These are phyloP conservation scores for Cladophialophora carrionii DNA, from an alignment of 2,329 filamentous ascomycete genomes.

Conservation along the genomic window DNA sequence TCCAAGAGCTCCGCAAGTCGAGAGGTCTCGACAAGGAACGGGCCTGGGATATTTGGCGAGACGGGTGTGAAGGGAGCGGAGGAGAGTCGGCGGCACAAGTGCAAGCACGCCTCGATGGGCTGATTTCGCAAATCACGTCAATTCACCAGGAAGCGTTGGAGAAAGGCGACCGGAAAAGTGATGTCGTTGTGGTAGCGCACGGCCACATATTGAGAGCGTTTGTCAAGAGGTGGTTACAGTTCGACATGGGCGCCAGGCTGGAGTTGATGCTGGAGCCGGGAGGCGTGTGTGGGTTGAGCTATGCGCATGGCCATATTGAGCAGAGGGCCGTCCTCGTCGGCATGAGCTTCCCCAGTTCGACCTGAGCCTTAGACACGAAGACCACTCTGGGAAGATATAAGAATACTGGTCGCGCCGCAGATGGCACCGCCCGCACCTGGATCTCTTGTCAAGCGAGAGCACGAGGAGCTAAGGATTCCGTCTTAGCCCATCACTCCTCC, in stretches of 20 bases:
- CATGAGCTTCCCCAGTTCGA: slow-evolving; percentile 39
- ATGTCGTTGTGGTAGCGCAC: slow-evolving; percentile 40
- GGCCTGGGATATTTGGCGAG: slow-evolving; percentile 62
- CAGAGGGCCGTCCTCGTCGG: slow-evolving; percentile 50
- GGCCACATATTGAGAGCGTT: slow-evolving; percentile 54
- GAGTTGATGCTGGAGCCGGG: slow-evolving; percentile 53
- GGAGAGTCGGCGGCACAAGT: slow-evolving; percentile 47
- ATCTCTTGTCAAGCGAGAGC: background rate
- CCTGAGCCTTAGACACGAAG: background rate
- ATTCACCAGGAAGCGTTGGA: slow-evolving; percentile 43
- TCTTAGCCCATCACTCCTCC: background rate
- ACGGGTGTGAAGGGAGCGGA: slow-evolving; percentile 58
- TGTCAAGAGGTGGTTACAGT: slow-evolving; percentile 53
- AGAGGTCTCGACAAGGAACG: slow-evolving; percentile 54
- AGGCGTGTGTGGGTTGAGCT: slow-evolving; percentile 50
- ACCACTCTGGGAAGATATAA: background rate
- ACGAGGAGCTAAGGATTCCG: background rate
- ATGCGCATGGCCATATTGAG: slow-evolving; percentile 45
- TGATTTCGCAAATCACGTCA: slow-evolving; percentile 49
- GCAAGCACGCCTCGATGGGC: slow-evolving; percentile 47
- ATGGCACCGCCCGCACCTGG: background rate
- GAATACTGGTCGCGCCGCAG: background rate
- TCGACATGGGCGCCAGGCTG: slow-evolving; percentile 48
- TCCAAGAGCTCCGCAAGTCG: slow-evolving; percentile 51
- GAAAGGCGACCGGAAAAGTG: slow-evolving; percentile 17